Evolutionary conservation across 73 alveolate genomes (phyloP).

Genomic region (Paramecium sonneborni): DNA sequence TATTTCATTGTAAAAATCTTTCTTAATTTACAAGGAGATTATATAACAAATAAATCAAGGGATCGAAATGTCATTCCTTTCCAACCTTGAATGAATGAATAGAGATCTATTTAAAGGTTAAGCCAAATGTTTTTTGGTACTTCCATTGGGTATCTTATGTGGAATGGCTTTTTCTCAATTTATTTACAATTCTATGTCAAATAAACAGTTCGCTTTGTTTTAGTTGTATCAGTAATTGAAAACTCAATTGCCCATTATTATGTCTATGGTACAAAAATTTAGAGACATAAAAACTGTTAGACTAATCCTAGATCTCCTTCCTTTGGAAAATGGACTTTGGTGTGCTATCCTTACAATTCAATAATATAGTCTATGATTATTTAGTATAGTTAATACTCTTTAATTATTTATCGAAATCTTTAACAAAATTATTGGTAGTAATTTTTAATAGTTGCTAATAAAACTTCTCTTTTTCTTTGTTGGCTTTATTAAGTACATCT

Average conservation of each 20-base stretch:
- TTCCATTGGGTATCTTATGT: conserved; percentile 18
- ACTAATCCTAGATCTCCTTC: conserved; percentile 42
- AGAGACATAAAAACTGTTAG: not conserved
- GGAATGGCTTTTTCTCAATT: conserved; percentile 54
- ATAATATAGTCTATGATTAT: not conserved
- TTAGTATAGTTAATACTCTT: conserved; percentile 10
- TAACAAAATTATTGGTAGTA: not conserved
- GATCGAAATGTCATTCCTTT: conserved; percentile 50
- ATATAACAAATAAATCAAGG: not conserved
- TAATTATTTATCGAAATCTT: conserved; percentile 34
- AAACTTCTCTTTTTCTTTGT: conserved; percentile 42
- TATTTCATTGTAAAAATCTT: conserved; percentile 32
- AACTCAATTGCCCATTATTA: conserved; percentile 26
- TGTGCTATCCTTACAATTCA: conserved; percentile 8
- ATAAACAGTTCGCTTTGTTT: conserved; percentile 37
- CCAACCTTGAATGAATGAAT: conserved; percentile 47
- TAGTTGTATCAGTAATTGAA: conserved; percentile 21
- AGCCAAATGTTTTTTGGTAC: conserved; percentile 54
- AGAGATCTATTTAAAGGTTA: conserved; percentile 27
- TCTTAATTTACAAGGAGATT: conserved; percentile 49
- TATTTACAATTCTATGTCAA: conserved; percentile 45
- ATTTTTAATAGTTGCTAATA: not conserved
- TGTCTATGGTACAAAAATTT: conserved; percentile 26
- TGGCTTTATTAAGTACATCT: conserved; percentile 44
- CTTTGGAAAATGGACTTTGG: conserved; percentile 4